Percentiles rank a stretch among this genome's conserved stretches.
Evolutionary conservation across 176 grass and related monocot genomes (phyloP).

Genomic region (Echinochloa phyllopogon): DNA sequence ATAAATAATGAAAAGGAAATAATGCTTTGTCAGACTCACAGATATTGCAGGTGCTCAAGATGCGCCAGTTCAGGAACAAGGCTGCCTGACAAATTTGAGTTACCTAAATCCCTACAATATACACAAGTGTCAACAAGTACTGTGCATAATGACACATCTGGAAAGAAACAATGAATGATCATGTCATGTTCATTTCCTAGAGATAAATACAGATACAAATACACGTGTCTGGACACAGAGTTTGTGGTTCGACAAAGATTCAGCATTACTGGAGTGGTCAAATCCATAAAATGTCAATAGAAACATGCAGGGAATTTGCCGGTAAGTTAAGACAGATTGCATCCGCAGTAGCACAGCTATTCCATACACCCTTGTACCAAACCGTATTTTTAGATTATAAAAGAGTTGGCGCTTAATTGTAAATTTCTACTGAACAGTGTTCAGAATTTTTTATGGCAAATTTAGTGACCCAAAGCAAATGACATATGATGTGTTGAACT

Average conservation of each 20-base stretch:
- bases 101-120: conserved; percentile 72
- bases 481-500: conserved; percentile 1
- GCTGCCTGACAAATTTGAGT: conserved; percentile 77
- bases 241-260: neutral
- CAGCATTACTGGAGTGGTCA: neutral
- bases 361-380: neutral
- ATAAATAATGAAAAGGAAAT: neutral
- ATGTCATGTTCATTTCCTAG: neutral
- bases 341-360: neutral
- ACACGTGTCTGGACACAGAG: neutral
- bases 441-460: neutral
- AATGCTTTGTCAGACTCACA: conserved; percentile 50
- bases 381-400: neutral
- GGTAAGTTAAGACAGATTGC: neutral
- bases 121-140: neutral
- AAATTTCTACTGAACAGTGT: neutral
- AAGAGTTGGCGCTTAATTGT: neutral
- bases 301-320: neutral
- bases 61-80: conserved; percentile 68
- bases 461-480: neutral
- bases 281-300: neutral
- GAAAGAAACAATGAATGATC: conserved; percentile 3
- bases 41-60: conserved; percentile 80
- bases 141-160: neutral
- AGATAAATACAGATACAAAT: neutral